phyloP scores from a whole-genome alignment of 139 green algal genomes.

The Asterochloris erici region DNA sequence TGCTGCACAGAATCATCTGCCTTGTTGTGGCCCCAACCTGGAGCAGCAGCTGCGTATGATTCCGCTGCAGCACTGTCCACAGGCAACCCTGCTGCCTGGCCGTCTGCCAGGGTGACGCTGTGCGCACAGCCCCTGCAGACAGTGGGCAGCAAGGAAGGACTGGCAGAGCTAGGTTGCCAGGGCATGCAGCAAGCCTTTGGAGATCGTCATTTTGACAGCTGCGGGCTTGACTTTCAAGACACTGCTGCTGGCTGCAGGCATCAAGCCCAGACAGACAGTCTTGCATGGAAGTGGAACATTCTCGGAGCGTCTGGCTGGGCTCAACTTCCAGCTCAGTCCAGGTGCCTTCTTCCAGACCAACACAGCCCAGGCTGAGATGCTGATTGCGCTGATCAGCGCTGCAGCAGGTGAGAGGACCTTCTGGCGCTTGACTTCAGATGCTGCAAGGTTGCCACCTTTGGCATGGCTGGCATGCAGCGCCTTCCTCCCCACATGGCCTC shows the following conservation, averaged over 20 bases:
- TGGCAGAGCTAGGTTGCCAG: background rate
- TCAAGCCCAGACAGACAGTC: constrained; percentile 3
- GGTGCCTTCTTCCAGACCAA: constrained; percentile 92
- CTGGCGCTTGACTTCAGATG: background rate
- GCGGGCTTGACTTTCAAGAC: no score
- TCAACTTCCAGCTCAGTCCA: constrained; percentile 68
- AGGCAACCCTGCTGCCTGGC: no score
- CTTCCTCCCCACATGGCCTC: no score
- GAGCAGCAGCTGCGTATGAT: no score
- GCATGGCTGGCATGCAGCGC: no score
- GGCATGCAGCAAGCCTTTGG: background rate
- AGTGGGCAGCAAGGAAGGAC: background rate
- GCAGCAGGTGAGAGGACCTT: constrained; percentile 23
- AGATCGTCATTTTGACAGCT: no score
- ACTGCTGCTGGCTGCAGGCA: background rate
- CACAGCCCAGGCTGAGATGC: constrained; percentile 60
- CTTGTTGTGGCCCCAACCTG: no score
- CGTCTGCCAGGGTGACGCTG: background rate
- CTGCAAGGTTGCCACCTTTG: no score
- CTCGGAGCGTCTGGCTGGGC: constrained; percentile 51
- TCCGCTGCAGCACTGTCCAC: no score
- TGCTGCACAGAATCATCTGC: no score
- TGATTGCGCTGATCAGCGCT: constrained; percentile 62
- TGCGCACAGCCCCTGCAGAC: constrained; percentile 1
- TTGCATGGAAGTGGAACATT: constrained; percentile 28